These are phyloP conservation scores for Cytospora leucostoma DNA, from an alignment of 2,329 filamentous ascomycete genomes.

Conservation along the genomic window DNA sequence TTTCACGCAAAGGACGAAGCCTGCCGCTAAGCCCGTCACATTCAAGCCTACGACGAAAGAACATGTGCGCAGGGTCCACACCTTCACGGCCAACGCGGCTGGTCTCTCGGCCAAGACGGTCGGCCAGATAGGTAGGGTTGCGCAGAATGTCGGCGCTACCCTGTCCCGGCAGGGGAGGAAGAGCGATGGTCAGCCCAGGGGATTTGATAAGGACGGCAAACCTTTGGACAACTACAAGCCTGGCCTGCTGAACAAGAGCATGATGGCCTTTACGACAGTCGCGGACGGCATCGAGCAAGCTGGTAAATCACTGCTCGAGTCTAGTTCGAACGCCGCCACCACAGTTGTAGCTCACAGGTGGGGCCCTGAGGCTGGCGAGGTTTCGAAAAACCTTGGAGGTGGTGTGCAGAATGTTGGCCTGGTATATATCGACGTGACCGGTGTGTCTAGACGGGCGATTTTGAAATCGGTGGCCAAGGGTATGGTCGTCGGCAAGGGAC, in stretches of 20 bases:
- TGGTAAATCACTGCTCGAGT: constrained; percentile 73
- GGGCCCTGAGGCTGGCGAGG: constrained; percentile 78
- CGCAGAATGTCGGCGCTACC: constrained; percentile 85
- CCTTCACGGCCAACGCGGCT: constrained; percentile 78
- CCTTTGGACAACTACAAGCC: constrained; percentile 73
- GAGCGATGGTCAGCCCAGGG: constrained; percentile 53
- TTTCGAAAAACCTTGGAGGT: constrained; percentile 74
- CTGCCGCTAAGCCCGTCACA: constrained; percentile 76
- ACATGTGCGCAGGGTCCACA: constrained; percentile 85
- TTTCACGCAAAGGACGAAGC: constrained; percentile 79
- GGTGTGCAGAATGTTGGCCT: constrained; percentile 95
- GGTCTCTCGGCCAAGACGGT: constrained; percentile 83
- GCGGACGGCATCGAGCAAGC: constrained; percentile 92
- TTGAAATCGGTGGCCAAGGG: constrained; percentile 95
- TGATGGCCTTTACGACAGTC: constrained; percentile 95
- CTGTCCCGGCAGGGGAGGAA: constrained; percentile 64
- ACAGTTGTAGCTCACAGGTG: constrained; percentile 89
- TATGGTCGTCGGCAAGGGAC: constrained; percentile 85
- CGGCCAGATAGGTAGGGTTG: constrained; percentile 77
- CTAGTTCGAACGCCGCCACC: constrained; percentile 75
- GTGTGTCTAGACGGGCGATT: constrained; percentile 84
- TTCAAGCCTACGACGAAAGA: constrained; percentile 85
- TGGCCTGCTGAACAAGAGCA: constrained; percentile 87
- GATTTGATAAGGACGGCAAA: constrained; percentile 71
- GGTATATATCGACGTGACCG: constrained; percentile 95